Conservation (phyloP, 352 stramenopile genomes). For the Halophytophthora polymorphica region DNA sequence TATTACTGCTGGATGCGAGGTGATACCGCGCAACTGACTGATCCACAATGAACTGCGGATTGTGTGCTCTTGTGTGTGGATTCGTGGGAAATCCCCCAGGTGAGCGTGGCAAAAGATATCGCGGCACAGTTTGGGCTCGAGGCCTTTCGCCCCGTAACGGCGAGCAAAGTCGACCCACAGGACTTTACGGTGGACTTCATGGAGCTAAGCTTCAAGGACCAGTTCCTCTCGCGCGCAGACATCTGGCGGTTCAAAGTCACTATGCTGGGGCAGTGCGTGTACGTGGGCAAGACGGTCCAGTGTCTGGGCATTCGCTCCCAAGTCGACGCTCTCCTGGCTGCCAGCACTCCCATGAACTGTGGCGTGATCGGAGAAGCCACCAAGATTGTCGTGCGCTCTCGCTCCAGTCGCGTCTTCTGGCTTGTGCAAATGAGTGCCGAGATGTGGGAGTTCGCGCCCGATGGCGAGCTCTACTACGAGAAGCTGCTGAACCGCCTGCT, state of each 20-base stretch:
- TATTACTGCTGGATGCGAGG: background rate
- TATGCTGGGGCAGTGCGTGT: slow-evolving; percentile 71
- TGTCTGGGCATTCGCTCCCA: slow-evolving; percentile 81
- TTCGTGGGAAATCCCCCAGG: slow-evolving; percentile 26
- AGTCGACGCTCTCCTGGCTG: slow-evolving; percentile 88
- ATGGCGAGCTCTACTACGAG: slow-evolving; percentile 90
- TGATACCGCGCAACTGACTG: background rate
- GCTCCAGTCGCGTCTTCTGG: slow-evolving; percentile 96
- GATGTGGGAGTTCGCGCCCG: slow-evolving; percentile 91
- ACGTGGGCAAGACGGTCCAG: slow-evolving; percentile 69
- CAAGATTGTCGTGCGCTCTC: slow-evolving; percentile 95
- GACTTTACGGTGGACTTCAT: slow-evolving; percentile 80
- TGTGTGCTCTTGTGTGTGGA: background rate
- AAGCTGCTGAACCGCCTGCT: slow-evolving; percentile 85
- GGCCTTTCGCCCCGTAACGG: slow-evolving; percentile 46
- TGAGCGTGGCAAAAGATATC: slow-evolving; percentile 76
- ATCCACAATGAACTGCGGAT: background rate
- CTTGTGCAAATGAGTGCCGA: slow-evolving; percentile 96
- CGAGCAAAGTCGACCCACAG: slow-evolving; percentile 52
- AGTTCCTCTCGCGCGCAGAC: slow-evolving; percentile 89
- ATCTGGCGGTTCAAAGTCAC: slow-evolving; percentile 88
- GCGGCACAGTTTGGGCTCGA: slow-evolving; percentile 74
- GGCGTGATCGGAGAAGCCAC: slow-evolving; percentile 95
- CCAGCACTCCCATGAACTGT: slow-evolving; percentile 68
- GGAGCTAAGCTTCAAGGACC: slow-evolving; percentile 88